Conservation (phyloP, 352 stramenopile species). For the Globisporangium paddicum region DNA sequence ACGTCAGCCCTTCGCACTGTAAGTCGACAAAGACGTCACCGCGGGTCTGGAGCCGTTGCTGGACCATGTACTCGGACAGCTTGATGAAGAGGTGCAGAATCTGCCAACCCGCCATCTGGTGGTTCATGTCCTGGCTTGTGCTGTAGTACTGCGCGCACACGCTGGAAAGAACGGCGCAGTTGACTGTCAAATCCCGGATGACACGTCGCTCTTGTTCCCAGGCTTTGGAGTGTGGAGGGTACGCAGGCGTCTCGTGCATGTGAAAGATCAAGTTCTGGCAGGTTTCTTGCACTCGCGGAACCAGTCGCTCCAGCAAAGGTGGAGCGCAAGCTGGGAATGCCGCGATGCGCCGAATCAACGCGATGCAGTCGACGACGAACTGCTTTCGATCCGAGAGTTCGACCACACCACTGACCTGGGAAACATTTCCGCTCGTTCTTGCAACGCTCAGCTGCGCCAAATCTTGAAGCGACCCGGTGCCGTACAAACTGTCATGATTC, state of each 20-base stretch:
- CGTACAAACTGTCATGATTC: conserved; percentile 24
- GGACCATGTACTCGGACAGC: conserved; percentile 54
- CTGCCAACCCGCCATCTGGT: conserved; percentile 61
- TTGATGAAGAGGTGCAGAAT: conserved; percentile 62
- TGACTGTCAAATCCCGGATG: conserved; percentile 58
- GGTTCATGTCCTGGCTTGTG: conserved; percentile 42
- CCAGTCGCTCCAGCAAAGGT: conserved; percentile 44
- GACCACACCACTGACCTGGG: conserved; percentile 20
- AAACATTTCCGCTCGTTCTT: conserved; percentile 26
- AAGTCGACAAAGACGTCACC: conserved; percentile 52
- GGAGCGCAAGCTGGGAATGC: conserved; percentile 49
- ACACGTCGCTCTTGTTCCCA: conserved; percentile 43
- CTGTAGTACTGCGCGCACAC: conserved; percentile 61
- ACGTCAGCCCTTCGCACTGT: conserved; percentile 62
- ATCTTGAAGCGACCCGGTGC: conserved; percentile 63
- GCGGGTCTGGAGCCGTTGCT: conserved; percentile 50
- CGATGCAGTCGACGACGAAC: conserved; percentile 71
- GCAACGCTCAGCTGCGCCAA: conserved; percentile 58
- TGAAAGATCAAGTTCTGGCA: conserved; percentile 40
- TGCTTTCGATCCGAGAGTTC: conserved; percentile 68
- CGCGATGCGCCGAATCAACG: conserved; percentile 62
- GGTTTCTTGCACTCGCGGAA: conserved; percentile 38
- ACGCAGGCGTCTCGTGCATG: conserved; percentile 40
- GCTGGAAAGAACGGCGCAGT: conserved; percentile 54
- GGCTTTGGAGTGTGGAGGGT: conserved; percentile 30